Base-by-base conservation (phyloP, 1,284 basidiomycete species). In the Leccinum idahoense region DNA sequence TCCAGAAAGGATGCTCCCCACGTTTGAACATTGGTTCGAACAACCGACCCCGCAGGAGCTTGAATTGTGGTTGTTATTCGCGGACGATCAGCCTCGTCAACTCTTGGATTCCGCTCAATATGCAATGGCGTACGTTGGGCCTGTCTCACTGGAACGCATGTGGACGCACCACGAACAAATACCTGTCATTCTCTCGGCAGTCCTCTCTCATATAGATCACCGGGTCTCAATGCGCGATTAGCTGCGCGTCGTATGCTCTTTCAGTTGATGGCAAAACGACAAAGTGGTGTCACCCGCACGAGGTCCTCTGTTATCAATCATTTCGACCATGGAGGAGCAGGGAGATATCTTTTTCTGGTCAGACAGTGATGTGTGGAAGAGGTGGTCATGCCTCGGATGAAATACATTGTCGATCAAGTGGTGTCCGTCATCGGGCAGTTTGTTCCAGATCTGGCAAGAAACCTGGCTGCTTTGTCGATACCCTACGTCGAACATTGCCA, bases 401-500 rank as follows among this genome's bases (percentile, higher is more conserved):
- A 83, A 57, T 80, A 80, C 68, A 76, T 94, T 26, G 87, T 88
- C 65, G 80, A 82, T 11, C 83, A 86, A 62, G 81, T 93, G 12
- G 75, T 95, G n/a, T 78, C 77, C 10, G 80, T 94, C 64, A 75
- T 96, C 56, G 81, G 85, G 60, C 90, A 90, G 23, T 78, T 92
- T 14, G 84, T 86, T 63, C 85, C 89, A 3, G 79, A 81, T 12
- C 75, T 96, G 46, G 80, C 85, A 32, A 85, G 91, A 65, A 81
- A 85, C 59, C 95, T 96, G 89, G 93, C 93, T 6, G 86, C 87
- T 5, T 71, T 93, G 35, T 92, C 93, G 3, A 78, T 97, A 63
- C 78, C 82, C 39, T 97, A 96, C 90, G 92, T 93, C 2, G 94
- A 93, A 3, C 84, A 89, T 1, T 95, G 93, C 69, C 90, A 93